Evolutionary conservation across 192 early-diverging fungal genomes (phyloP), one percentile per base, ranked within the genome.

Genomic region (Linnemannia hyalina): DNA sequence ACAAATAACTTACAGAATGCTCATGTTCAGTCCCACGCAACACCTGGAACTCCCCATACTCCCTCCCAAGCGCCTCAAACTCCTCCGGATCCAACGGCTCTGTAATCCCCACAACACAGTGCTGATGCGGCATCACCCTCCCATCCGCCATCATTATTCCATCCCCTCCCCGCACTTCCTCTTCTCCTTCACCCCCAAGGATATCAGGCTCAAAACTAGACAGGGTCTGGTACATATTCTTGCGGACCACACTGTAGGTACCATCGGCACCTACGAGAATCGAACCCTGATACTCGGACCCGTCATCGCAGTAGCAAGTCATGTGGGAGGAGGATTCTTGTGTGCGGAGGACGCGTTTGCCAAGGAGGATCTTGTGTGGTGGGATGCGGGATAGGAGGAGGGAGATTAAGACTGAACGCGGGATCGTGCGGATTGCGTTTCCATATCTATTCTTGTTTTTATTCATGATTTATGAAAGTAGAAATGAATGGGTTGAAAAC

Each of bases 191-290:
- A 0, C 15, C 60, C 2, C 3, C 29, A 11, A 26, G 7, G n/a
- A 2, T 6, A 10, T 8, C 29, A 5, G 60, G 32, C 11, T 26
- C n/a, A 32, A 16, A n/a, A 10, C 16, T 4, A 22, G 54, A 55
- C 6, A 68, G 60, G 9, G 23, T 38, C 15, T 65, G 75, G 13
- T 60, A 65, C 57, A 76, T 65, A 6, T 41, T 36, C 40, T 46
- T 54, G 38, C 75, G 75, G n/a, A 76, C 57, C 0, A 23, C 40
- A 22, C 75, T 76, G 36, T 76, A 76, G 11, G 57, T 23, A 2
- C 75, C 75, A 32, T 76, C 75, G 57, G 75, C 75, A 41, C 75
- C 75, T 11, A 76, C 54, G 0, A 76, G 75, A 22, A 76, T 60
- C 8, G 75, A 41, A 9, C 60, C 60, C 22, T 40, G 52, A 26